phyloP scores from a whole-genome alignment of 2,329 filamentous ascomycete species.

The Colletotrichum sp. region DNA sequence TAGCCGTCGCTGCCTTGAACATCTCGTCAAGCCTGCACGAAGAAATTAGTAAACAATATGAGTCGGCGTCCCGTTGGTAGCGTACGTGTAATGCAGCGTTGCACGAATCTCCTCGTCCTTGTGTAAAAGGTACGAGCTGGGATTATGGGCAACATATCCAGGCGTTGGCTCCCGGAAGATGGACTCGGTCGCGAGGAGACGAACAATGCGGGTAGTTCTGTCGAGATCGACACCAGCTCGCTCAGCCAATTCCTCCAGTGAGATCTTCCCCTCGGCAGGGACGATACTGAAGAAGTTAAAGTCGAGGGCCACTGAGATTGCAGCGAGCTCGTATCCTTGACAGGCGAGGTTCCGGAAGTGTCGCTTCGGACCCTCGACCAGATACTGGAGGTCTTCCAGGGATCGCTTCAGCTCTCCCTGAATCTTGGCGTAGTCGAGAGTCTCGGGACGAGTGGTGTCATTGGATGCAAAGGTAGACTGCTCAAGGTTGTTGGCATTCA shows the following conservation, averaged over 20 bases:
- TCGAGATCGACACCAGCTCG: slow-evolving; percentile 27
- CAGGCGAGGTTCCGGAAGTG: background rate
- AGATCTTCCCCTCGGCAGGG: slow-evolving; percentile 21
- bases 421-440: background rate
- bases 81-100: background rate
- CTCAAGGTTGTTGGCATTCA: background rate
- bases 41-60: background rate
- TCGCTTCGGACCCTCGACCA: slow-evolving; percentile 13
- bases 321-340: slow-evolving; percentile 24
- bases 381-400: slow-evolving; percentile 16
- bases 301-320: slow-evolving; percentile 27
- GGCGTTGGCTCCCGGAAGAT: slow-evolving; percentile 26
- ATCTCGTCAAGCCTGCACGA: background rate
- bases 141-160: slow-evolving; percentile 24
- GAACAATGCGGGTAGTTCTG: slow-evolving; percentile 24
- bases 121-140: background rate
- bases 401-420: background rate
- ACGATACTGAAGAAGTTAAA: slow-evolving; percentile 31
- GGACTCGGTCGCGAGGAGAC: slow-evolving; percentile 26
- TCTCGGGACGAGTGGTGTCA: background rate
- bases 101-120: slow-evolving; percentile 23
- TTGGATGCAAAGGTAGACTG: background rate
- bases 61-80: too few relatives aligned
- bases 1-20: background rate
- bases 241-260: slow-evolving; percentile 22